phyloP scores from a whole-genome alignment of 805 yeast genomes.

The Kluyveromyces nonfermentans region DNA sequence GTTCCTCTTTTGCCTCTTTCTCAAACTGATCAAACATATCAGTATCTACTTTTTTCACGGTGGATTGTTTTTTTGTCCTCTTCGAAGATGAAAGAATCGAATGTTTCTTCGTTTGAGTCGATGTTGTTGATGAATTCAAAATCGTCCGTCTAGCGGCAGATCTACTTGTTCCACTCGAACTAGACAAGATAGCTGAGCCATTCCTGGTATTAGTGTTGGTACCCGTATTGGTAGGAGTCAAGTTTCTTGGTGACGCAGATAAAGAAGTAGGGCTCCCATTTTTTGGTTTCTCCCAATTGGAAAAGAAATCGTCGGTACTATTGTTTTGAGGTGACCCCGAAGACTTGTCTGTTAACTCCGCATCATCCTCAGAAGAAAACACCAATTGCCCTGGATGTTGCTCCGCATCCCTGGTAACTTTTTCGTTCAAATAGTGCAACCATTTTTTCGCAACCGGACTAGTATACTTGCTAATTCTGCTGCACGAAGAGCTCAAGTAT shows the following conservation, averaged over 20 bases:
- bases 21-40: slow-evolving; percentile 52
- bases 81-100: slow-evolving; percentile 46
- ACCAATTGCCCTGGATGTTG: slow-evolving; percentile 68
- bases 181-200: slow-evolving; percentile 17
- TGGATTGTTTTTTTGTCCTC: slow-evolving; percentile 37
- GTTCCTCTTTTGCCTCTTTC: slow-evolving; percentile 75
- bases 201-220: too few relatives aligned
- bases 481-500: slow-evolving; percentile 43
- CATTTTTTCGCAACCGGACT: slow-evolving; percentile 72
- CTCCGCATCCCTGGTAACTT: slow-evolving; percentile 54
- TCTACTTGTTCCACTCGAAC: slow-evolving; percentile 23
- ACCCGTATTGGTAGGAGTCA: slow-evolving; percentile 19
- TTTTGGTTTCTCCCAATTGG: slow-evolving; percentile 82
- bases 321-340: slow-evolving; percentile 29
- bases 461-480: slow-evolving; percentile 71
- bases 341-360: slow-evolving; percentile 14
- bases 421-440: slow-evolving; percentile 66
- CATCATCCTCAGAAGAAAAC: slow-evolving; percentile 26
- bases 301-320: slow-evolving; percentile 76
- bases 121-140: slow-evolving; percentile 9
- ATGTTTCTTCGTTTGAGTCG: slow-evolving; percentile 30
- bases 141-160: slow-evolving; percentile 11
- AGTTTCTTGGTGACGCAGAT: slow-evolving; percentile 16
- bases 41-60: slow-evolving; percentile 45
- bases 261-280: slow-evolving; percentile 24